A percentile compares a stretch with the other conserved stretches of the same genome.
Evolutionary conservation across 2,329 filamentous ascomycete genomes (phyloP).

Genomic region (Immersiporthe knoxdaviesiana): DNA sequence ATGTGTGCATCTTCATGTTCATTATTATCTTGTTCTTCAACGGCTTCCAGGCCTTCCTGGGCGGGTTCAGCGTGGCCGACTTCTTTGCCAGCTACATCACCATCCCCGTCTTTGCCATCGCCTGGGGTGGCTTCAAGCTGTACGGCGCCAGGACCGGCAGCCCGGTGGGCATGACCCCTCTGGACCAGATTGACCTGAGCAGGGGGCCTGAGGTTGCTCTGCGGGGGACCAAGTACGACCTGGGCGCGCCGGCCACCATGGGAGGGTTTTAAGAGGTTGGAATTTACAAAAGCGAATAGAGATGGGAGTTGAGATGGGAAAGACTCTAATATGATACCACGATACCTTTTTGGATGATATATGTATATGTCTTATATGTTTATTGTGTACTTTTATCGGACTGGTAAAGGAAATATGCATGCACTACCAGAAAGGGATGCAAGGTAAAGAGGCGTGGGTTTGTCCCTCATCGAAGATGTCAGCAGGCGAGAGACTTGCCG

Average conservation of each 20-base stretch:
- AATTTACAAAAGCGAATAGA: background rate
- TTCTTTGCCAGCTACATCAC: conserved; percentile 47
- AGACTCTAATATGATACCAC: background rate
- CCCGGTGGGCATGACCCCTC: conserved; percentile 15
- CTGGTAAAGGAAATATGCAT: no score
- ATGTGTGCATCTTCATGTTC: conserved; percentile 48
- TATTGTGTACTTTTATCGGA: no score
- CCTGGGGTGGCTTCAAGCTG: conserved; percentile 44
- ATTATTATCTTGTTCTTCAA: conserved; percentile 48
- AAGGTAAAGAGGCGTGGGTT: no score
- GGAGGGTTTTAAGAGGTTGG: background rate
- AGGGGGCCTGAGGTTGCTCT: conserved; percentile 23
- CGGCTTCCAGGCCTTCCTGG: conserved; percentile 48
- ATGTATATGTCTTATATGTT: background rate
- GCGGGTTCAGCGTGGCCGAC: conserved; percentile 41
- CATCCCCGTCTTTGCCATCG: conserved; percentile 37
- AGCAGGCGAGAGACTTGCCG: no score
- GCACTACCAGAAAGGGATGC: no score
- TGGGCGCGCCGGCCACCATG: conserved; percentile 17
- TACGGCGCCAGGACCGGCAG: conserved; percentile 20
- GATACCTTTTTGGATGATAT: background rate
- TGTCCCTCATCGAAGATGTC: no score
- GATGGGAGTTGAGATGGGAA: background rate
- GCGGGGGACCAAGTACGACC: conserved; percentile 26
- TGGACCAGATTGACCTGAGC: conserved; percentile 28